Base-by-base conservation (phyloP, 1,284 basidiomycete genomes). In the Afroboletus lepidellus region DNA sequence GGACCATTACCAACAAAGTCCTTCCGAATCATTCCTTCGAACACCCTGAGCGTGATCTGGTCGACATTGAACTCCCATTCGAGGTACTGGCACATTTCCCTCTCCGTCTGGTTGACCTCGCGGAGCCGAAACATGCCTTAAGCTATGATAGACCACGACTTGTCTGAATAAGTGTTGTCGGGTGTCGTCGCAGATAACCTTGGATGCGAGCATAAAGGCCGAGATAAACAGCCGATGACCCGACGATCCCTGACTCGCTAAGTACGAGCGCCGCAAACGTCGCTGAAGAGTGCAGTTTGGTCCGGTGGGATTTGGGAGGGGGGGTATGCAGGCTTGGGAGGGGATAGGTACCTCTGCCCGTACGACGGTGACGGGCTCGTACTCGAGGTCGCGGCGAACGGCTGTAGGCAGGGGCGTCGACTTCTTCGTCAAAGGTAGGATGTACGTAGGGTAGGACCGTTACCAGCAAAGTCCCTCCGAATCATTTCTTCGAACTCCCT, bases 81-180 rank as follows among this genome's bases (percentile, higher is more conserved):
- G 29, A 96, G 75, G 66, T 95, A 95, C 25, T 82, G 86, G 67
- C 92, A 94, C 86, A 95, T 93, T 69, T 96, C 92, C 6, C 92
- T 73, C 73, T 95, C 92, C 93, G 95, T 95, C 77, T 95, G 93
- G 70, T 97, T 96, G 63, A 96, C 88, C 77, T 97, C 94, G 37
- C 90, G 81, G 3, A 96, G 72, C 1, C 84, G 84, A 64, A 95
- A 96, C 85, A 95, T 90, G 48, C 86, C 87, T 69, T 96, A 92
- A 0, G 91, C 93, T 42, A 97, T 94, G 46, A 97, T 90, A 20
- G 85, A 85, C 94, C 94, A 97, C 0, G 90, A 94, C 72, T 95
- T 94, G 82, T 97, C 97, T 16, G 91, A 94, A 67, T 95, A 96
- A 0, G 94, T 97, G 69, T 98, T 93, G 76, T 97, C 94, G 72